Evolutionary conservation across 2,329 filamentous ascomycete species (phyloP).

Genomic region (Curvularia sp.): DNA sequence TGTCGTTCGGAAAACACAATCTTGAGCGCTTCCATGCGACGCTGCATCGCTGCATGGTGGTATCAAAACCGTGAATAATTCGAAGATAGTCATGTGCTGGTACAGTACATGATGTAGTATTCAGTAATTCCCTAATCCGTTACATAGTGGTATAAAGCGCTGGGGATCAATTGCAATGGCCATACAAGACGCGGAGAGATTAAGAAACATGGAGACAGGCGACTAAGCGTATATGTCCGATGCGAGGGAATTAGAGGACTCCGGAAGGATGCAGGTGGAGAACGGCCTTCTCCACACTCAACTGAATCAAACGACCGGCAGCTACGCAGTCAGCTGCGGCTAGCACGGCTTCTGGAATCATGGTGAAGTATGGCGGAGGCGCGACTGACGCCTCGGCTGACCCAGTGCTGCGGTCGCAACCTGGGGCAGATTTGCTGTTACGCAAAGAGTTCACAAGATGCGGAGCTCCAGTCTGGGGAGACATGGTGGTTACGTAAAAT

Average conservation of each 20-base stretch:
- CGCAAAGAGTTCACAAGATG: conserved; percentile 6
- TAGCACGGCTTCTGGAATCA: conserved; percentile 9
- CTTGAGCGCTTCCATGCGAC: background rate
- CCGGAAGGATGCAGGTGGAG: conserved; percentile 4
- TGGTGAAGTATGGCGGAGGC: background rate
- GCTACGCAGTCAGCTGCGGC: background rate
- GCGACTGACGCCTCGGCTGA: conserved; percentile 6
- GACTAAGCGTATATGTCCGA: background rate
- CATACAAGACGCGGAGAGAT: conserved; percentile 1
- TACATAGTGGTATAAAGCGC: background rate
- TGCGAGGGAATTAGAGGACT: too few species aligned
- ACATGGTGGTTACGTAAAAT: conserved; percentile 11
- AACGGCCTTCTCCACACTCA: background rate
- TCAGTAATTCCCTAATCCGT: background rate
- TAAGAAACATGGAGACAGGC: background rate
- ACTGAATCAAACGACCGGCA: background rate
- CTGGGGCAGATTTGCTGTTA: conserved; percentile 17
- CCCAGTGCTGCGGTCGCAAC: conserved; percentile 13
- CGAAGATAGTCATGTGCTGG: background rate
- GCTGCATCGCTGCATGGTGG: background rate
- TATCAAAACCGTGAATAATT: too few species aligned
- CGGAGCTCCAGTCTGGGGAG: conserved; percentile 11
- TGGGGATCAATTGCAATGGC: background rate
- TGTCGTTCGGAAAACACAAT: background rate
- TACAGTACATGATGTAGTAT: background rate